Base-by-base conservation (phyloP, 805 yeast genomes). In the Saccharomyces kudriavzevii region DNA sequence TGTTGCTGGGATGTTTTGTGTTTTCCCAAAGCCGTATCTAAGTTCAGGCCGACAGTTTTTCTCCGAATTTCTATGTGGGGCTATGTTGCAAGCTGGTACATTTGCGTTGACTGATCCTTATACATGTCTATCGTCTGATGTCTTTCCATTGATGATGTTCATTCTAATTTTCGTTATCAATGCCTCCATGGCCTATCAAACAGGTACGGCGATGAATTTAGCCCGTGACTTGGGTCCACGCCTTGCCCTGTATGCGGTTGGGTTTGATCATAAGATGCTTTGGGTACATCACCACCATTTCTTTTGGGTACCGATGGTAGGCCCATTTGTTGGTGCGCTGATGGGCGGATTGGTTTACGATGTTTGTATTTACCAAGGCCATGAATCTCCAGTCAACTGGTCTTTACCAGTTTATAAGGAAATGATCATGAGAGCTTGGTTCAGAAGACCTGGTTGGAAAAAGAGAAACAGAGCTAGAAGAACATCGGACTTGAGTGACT, bases 221-320 rank as follows among this genome's bases (percentile, higher is more conserved):
- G 82, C 82, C 30, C 76, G 84, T 67, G 84, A 79, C 65, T 69
- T 79, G 50, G 81, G 78, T 22, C 83, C 84, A 53, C 68, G 84
- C 59, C 60, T 79, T 45, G 80, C 80, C 35, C 65, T 80, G 20
- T 69, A 71, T 43, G 67, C 77, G 51, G 70, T 77, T 40, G 84
- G 84, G 29, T 77, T 77, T 56, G 74, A 77, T 45, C 62, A 74
- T 65, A 40, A 68, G 63, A 59, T 77, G 27, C 51, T 70, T 45
- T 70, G 77, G 73, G 60, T 67, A 17, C 59, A 64, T 17, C 70
- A 75, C 54, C 67, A 70, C 62, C 71, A 73, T 59, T 79, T 76
- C 63, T 77, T 76, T 61, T 79, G 83, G 83, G 78, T 78, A 35
- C 82, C 82, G 50, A 63, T 77, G 57, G 70, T 76, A 28, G 77